Evolutionary conservation across 768 basidiomycete genomes (phyloP).

Genomic region (Lyophyllum shimeji): DNA sequence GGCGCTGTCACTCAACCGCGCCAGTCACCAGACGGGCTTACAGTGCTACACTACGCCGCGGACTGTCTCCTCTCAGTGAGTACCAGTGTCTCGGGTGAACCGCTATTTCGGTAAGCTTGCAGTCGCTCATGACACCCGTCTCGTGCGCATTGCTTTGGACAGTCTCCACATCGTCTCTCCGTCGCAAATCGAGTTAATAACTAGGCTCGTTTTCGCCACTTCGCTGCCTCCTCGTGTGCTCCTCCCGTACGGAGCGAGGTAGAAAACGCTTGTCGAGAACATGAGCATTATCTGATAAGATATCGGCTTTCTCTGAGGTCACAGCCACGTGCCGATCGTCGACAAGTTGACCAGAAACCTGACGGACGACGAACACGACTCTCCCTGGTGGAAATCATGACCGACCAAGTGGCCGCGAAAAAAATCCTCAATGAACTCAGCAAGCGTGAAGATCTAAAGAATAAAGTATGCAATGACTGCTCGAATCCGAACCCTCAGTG

Average conservation of each 20-base stretch:
- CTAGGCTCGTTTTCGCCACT: not conserved
- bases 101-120: slow-evolving; percentile 22
- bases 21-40: not conserved
- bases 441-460: slow-evolving; percentile 67
- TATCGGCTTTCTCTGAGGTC: not conserved
- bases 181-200: not conserved
- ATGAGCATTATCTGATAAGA: slow-evolving; percentile 9
- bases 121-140: not conserved
- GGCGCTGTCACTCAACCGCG: not conserved
- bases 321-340: not conserved
- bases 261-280: not conserved
- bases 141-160: not conserved
- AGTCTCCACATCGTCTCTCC: not conserved
- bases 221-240: not conserved
- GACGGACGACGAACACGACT: not conserved
- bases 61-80: not conserved
- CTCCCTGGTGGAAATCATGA: slow-evolving; percentile 30
- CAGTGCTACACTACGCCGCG: not conserved
- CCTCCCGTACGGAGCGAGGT: not conserved
- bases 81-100: slow-evolving; percentile 25
- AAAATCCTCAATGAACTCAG: slow-evolving; percentile 74
- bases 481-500: slow-evolving; percentile 92
- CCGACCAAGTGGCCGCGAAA: slow-evolving; percentile 66
- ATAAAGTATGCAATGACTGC: slow-evolving; percentile 83
- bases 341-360: not conserved